phyloP scores from a whole-genome alignment of 2,329 filamentous ascomycete genomes.

The Raffaelea deltoideospora region DNA sequence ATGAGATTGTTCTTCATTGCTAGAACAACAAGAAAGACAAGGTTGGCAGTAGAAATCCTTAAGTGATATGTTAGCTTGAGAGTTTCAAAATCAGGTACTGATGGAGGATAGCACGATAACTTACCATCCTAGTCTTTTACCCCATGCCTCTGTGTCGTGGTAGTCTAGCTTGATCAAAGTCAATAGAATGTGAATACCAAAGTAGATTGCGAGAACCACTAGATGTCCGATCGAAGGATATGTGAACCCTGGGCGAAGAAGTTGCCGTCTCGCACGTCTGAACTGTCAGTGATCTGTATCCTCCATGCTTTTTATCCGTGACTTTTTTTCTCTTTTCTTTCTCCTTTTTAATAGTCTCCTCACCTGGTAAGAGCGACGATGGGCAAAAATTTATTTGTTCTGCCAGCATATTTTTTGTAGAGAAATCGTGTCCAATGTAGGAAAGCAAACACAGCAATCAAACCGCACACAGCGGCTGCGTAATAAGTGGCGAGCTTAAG shows the following conservation, averaged over 20 bases:
- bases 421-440: no score
- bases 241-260: neutral
- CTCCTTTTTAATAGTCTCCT: no score
- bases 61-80: neutral
- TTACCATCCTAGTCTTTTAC: slow-evolving; percentile 3
- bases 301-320: no score
- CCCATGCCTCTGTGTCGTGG: neutral
- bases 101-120: neutral
- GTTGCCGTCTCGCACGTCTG: neutral
- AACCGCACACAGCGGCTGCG: no score
- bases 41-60: slow-evolving; percentile 31
- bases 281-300: no score
- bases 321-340: no score
- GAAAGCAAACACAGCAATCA: no score
- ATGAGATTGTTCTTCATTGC: slow-evolving; percentile 33
- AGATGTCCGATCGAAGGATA: neutral
- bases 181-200: neutral
- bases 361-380: no score
- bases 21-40: slow-evolving; percentile 29
- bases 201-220: neutral
- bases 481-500: no score
- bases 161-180: neutral
- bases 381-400: no score
- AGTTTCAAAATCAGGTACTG: no score
- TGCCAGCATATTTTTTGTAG: no score